Evolutionary conservation across 2,329 filamentous ascomycete genomes (phyloP).

Genomic region (Salinomyces thailandicus): DNA sequence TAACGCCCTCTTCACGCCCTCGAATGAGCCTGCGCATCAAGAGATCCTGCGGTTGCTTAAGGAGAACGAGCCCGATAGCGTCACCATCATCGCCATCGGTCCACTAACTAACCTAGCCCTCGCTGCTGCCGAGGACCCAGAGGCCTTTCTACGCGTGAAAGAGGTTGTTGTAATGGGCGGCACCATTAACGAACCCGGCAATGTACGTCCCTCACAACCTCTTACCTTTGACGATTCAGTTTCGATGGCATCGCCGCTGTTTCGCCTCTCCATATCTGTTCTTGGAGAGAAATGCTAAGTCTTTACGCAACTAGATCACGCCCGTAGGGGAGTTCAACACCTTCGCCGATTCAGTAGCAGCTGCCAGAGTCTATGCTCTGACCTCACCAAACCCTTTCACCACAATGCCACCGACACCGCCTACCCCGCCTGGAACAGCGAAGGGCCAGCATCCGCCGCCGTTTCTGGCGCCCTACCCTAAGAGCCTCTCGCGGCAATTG

Average conservation of each 20-base stretch:
- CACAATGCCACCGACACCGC: conserved; percentile 63
- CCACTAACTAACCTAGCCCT: conserved; percentile 89
- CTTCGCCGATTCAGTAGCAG: conserved; percentile 60
- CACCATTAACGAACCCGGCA: conserved; percentile 66
- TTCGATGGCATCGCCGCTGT: too few species aligned
- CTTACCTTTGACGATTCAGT: conserved; percentile 12
- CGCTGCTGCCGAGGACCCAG: conserved; percentile 77
- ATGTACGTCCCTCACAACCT: conserved; percentile 44
- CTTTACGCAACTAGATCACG: conserved; percentile 41
- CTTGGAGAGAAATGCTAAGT: conserved; percentile 30
- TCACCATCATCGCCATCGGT: conserved; percentile 83
- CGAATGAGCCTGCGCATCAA: conserved; percentile 60
- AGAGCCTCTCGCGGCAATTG: conserved; percentile 31
- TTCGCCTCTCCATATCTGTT: conserved; percentile 26
- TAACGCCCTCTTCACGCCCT: conserved; percentile 59
- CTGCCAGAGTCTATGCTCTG: conserved; percentile 39
- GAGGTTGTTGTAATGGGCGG: conserved; percentile 96
- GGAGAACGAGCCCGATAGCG: conserved; percentile 70
- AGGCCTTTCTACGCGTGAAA: conserved; percentile 78
- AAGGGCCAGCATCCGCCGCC: conserved; percentile 21
- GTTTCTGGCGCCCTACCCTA: conserved; percentile 30
- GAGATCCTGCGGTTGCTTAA: conserved; percentile 81
- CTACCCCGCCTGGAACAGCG: conserved; percentile 27
- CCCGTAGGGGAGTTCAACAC: conserved; percentile 92
- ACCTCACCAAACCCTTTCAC: conserved; percentile 53